Percentiles rank a stretch among this genome's conserved stretches.
phyloP scores from a whole-genome alignment of 805 yeast genomes.

The Yamadazyma kitorensis region DNA sequence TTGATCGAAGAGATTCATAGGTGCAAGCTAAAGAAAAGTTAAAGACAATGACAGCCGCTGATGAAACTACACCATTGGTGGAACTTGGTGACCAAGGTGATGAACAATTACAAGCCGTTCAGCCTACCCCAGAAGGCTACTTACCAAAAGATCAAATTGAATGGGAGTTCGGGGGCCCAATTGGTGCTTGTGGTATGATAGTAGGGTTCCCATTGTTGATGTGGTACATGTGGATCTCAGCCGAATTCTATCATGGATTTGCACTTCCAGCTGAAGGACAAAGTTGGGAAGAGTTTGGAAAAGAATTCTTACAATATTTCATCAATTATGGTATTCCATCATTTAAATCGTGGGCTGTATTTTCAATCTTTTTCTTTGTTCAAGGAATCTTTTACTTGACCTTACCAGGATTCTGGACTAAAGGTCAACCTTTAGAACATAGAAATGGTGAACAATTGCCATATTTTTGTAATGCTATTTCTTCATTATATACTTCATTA shows the following conservation, averaged over 20 bases:
- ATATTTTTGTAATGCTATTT: slow-evolving; percentile 90
- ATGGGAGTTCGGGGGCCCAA: slow-evolving; percentile 92
- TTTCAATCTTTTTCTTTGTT: slow-evolving; percentile 61
- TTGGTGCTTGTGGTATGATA: slow-evolving; percentile 90
- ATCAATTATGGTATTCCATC: slow-evolving; percentile 58
- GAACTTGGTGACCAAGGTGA: too few species aligned
- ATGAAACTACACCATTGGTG: neutral
- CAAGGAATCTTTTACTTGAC: slow-evolving; percentile 77
- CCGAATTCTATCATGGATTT: slow-evolving; percentile 75
- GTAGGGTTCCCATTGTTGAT: slow-evolving; percentile 86
- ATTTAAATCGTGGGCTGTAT: slow-evolving; percentile 61
- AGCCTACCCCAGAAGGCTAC: too few species aligned
- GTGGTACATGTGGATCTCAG: slow-evolving; percentile 96
- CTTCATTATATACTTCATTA: slow-evolving; percentile 72
- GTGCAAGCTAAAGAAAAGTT: too few species aligned
- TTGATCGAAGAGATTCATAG: too few species aligned
- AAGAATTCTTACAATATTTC: slow-evolving; percentile 44
- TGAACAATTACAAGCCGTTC: too few species aligned
- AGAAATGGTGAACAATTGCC: slow-evolving; percentile 78
- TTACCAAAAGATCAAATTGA: slow-evolving; percentile 51
- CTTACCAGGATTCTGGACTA: slow-evolving; percentile 91
- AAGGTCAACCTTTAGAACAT: slow-evolving; percentile 90
- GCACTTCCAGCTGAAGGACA: slow-evolving; percentile 65
- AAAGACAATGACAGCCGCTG: too few species aligned
- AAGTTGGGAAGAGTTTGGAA: slow-evolving; percentile 47